Evolutionary conservation across 1,284 basidiomycete species (phyloP), one percentile per base, ranked within the genome.

Genomic region (Papiliotrema fonsecae): DNA sequence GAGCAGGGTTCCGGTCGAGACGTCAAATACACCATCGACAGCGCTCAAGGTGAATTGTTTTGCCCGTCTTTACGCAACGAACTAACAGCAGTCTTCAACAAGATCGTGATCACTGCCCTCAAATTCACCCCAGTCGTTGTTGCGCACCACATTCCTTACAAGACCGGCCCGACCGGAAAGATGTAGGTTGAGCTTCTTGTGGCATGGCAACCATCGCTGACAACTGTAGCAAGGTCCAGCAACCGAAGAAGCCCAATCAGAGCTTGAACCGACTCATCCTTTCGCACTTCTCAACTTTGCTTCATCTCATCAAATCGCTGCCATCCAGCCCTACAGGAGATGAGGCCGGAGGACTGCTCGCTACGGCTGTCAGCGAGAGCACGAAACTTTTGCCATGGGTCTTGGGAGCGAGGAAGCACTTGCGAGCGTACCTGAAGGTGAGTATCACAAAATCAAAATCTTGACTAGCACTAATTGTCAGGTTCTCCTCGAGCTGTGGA

Each of bases 111-210:
- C 13, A 96, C 93, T 2, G 77, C 91, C 0, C 78, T 99, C 44
- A 84, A 84, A 67, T 98, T 90, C 74, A 92, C 91, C 0, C 94
- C 94, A 0, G 80, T 97, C 30, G 81, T 97, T 2, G 79, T 98
- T 11, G 79, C 82, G 49, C 84, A 93, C 63, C 92, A 97, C 65
- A 79, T 88, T 34, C 93, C 94, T 0, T 89, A 83, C 76, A 93
- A 91, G 75, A 84, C 82, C 3, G 78, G 88, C 11, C 67, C 83
- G 5, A 84, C 83, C 61, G 92, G 90, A 50, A 87, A 85, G 79
- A 86, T 88, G 90, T 92, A 61, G 46, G 87, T 66, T 35, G 22
- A 36, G 42, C 16, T 21, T 37, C 28, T 18, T 6, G n/a, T 30
- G n/a, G n/a, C n/a, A n/a, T 16, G 2, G 24, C 19, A 37, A 35